Base-by-base conservation (phyloP, 1,284 basidiomycete genomes). In the Dichomitus squalens region DNA sequence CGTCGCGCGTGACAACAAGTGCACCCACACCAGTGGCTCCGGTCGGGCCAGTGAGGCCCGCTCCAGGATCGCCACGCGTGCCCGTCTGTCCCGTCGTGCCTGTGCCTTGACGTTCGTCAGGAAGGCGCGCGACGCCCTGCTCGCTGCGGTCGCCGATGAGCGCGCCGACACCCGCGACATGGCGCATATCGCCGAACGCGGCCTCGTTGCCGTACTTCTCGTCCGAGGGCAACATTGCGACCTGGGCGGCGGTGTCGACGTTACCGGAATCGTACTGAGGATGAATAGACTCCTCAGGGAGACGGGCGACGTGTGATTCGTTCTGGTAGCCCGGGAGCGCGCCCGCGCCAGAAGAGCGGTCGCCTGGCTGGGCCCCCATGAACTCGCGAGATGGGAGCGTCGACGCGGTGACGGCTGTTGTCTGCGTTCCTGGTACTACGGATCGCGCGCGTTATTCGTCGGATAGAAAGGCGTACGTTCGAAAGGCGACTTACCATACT, bases 231-330 rank as follows among this genome's bases (percentile, higher is more conserved):
- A 53, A 55, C 21, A 65, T 57, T 14, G 43, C 35, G 12, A 56
- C 46, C 25, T 60, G 61, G 3, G 50, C 59, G 12, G 31, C 35
- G 39, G 41, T 53, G 49, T 50, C 58, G 4, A 59, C 31, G 25
- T 52, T 5, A 12, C 58, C 61, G 5, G 61, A 58, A 49, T 63
- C 56, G 43, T 57, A 63, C 56, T 57, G 53, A 8, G 61, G 58
- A 40, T 57, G 56, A 69, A 29, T 76, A 72, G 48, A 64, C 67
- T 75, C 73, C 16, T 70, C 70, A 9, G 74, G 73, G 1, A 73
- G 65, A 23, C 64, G 66, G 7, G 72, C 71, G 16, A 75, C 72
- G 39, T 63, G 66, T 1, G 60, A 44, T 56, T 76, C 73, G 34
- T 60, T 62, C 8, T 60, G 53, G 16, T 50, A 50, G 14, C 73